Evolutionary conservation across 192 early-diverging fungal genomes (phyloP).

Genomic region (Coemansia reversa): DNA sequence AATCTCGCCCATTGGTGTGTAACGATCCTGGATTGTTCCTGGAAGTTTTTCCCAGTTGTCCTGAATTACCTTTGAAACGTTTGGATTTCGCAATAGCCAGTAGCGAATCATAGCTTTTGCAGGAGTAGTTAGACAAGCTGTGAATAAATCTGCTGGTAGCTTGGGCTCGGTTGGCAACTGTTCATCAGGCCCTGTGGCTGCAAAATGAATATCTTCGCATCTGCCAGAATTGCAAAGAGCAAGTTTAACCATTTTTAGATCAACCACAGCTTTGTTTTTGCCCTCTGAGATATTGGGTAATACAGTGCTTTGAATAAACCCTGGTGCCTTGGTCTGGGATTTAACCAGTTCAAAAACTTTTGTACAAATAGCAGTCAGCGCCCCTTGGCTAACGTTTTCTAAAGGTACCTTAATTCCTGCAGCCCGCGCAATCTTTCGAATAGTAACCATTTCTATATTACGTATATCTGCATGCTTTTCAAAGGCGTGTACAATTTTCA

Average conservation of each 20-base stretch:
- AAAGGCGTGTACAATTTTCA: conserved; percentile 86
- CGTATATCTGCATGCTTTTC: conserved; percentile 81
- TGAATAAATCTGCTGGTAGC: conserved; percentile 96
- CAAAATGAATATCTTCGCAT: conserved; percentile 88
- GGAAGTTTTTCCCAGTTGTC: conserved; percentile 65
- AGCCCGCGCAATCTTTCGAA: conserved; percentile 38
- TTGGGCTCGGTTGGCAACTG: conserved; percentile 89
- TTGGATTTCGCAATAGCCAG: conserved; percentile 85
- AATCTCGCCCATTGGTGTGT: conserved; percentile 93
- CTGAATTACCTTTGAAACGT: conserved; percentile 72
- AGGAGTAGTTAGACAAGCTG: conserved; percentile 93
- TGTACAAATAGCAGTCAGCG: conserved; percentile 15
- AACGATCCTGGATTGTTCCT: conserved; percentile 83
- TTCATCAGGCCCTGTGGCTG: conserved; percentile 82
- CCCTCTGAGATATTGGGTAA: too few relatives aligned
- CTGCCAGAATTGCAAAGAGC: conserved; percentile 2
- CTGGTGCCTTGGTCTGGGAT: conserved; percentile 4
- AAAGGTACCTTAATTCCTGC: conserved; percentile 31
- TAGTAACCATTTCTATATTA: conserved; percentile 63
- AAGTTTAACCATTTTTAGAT: conserved; percentile 2
- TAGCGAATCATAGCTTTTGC: conserved; percentile 90
- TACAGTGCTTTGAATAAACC: not conserved
- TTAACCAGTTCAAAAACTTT: conserved; percentile 17
- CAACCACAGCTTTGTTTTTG: not conserved
- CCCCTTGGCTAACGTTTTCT: conserved; percentile 7